Evolutionary conservation across 2,329 filamentous ascomycete species (phyloP).

Genomic region (Gaeumannomyces sp.): DNA sequence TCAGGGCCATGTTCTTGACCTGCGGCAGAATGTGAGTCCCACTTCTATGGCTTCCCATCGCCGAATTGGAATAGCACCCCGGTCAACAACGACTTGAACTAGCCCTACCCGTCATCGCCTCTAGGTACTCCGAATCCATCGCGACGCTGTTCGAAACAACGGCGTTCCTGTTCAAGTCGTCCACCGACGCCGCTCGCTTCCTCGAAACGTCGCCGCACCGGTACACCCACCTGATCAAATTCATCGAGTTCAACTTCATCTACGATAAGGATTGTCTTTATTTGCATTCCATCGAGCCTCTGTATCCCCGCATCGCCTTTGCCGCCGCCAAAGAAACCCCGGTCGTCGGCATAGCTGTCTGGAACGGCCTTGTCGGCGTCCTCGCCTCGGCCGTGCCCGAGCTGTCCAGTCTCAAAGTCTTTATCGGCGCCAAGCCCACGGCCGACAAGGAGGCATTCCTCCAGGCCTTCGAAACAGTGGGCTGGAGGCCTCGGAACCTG

Average conservation of each 20-base stretch:
- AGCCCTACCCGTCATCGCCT: not conserved
- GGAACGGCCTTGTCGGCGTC: constrained; percentile 3
- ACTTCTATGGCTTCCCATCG: too few relatives aligned
- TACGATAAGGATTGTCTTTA: constrained; percentile 9
- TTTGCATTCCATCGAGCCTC: not conserved
- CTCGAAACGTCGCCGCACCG: not conserved
- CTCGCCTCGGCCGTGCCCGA: constrained; percentile 5
- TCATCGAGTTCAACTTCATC: constrained; percentile 7
- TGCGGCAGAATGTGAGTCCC: constrained; percentile 5
- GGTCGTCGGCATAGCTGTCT: constrained; percentile 7
- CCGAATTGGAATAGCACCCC: not conserved
- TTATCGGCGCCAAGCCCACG: constrained; percentile 2
- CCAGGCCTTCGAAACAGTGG: constrained; percentile 3
- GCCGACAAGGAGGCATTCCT: constrained; percentile 1
- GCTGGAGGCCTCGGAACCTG: constrained; percentile 4
- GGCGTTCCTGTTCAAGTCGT: constrained; percentile 5
- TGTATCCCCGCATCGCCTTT: constrained; percentile 4
- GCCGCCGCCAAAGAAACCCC: not conserved
- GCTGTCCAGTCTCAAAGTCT: not conserved
- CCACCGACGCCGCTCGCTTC: constrained; percentile 1
- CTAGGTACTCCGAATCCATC: constrained; percentile 9
- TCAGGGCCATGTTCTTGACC: constrained; percentile 12
- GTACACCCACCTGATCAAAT: not conserved
- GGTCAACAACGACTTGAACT: not conserved
- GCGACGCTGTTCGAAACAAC: constrained; percentile 9